Percentiles rank a stretch among this genome's conserved stretches.
Evolutionary conservation across 495 filamentous ascomycete species (phyloP).

Genomic region (Pyrenula massariospora): DNA sequence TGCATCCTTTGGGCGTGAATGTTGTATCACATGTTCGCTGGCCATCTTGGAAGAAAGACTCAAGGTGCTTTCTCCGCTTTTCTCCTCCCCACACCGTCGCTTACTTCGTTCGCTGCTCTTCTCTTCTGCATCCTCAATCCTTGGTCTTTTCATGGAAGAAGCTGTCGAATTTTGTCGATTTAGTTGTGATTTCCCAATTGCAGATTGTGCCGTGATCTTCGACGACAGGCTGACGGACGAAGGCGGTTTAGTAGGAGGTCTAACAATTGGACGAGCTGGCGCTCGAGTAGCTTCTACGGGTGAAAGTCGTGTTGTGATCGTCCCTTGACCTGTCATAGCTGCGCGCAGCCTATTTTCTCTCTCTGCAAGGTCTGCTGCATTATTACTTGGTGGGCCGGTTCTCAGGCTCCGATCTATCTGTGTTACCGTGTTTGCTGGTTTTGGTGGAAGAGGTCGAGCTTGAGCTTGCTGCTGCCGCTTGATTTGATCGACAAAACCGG

Average conservation of each 20-base stretch:
- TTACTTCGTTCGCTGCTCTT: too few species aligned
- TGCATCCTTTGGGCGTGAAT: too few species aligned
- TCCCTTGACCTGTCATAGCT: neutral
- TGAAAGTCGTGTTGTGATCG: neutral
- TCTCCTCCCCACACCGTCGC: too few species aligned
- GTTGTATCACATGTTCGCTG: too few species aligned
- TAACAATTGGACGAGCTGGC: neutral
- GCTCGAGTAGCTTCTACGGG: neutral
- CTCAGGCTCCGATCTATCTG: neutral
- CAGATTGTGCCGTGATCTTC: too few species aligned
- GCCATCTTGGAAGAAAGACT: too few species aligned
- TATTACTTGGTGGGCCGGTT: neutral
- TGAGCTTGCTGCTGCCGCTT: neutral
- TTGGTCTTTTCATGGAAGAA: slow-evolving; percentile 6
- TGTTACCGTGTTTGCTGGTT: neutral
- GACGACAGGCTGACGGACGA: too few species aligned
- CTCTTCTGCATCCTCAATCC: neutral
- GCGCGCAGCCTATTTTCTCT: neutral
- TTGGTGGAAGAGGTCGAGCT: neutral
- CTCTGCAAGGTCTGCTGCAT: neutral
- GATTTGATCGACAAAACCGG: neutral
- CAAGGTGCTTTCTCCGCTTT: too few species aligned
- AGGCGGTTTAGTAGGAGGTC: neutral
- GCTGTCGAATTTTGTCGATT: neutral
- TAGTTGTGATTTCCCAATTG: too few species aligned